Percentiles rank a stretch among this genome's conserved stretches.
These are phyloP conservation scores for Malassezia slooffiae DNA, from an alignment of 1,284 basidiomycete species.

Conservation along the genomic window DNA sequence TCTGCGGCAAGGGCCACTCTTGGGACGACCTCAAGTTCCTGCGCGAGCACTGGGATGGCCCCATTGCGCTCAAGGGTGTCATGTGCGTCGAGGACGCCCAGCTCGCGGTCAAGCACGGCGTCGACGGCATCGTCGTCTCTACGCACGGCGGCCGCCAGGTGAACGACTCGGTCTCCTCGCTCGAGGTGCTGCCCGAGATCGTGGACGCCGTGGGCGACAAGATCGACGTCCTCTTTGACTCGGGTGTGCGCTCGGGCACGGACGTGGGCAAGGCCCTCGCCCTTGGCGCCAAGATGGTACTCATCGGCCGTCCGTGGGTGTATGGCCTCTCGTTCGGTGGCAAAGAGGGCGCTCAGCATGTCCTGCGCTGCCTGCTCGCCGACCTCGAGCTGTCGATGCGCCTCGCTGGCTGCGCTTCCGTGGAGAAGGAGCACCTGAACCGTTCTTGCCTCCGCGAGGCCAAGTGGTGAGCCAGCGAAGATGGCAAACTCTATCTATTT, in stretches of 20 bases:
- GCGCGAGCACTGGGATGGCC: constrained; percentile 28
- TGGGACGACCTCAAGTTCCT: constrained; percentile 32
- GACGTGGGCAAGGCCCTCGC: constrained; percentile 38
- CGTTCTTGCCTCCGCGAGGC: too few species aligned
- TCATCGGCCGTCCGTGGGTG: constrained; percentile 35
- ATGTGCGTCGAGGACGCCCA: constrained; percentile 28
- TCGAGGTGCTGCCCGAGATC: constrained; percentile 27
- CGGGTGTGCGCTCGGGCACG: constrained; percentile 30
- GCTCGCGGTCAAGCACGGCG: constrained; percentile 27
- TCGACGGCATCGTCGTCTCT: constrained; percentile 40
- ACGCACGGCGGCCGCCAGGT: constrained; percentile 44
- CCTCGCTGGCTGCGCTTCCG: too few species aligned
- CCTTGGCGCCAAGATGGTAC: constrained; percentile 37
- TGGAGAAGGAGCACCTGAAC: too few species aligned
- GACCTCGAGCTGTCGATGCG: constrained; percentile 26
- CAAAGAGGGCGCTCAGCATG: constrained; percentile 29
- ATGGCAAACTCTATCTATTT: too few species aligned
- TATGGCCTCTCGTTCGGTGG: constrained; percentile 35
- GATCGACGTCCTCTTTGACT: constrained; percentile 32
- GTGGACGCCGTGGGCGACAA: constrained; percentile 21
- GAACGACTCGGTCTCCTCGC: constrained; percentile 30
- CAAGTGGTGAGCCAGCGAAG: too few species aligned
- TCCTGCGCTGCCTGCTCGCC: constrained; percentile 29
- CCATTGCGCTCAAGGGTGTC: constrained; percentile 42
- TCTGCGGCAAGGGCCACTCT: constrained; percentile 27